Evolutionary conservation across 441 rosid genomes (phyloP).

Genomic region (Eutrema salsugineum): DNA sequence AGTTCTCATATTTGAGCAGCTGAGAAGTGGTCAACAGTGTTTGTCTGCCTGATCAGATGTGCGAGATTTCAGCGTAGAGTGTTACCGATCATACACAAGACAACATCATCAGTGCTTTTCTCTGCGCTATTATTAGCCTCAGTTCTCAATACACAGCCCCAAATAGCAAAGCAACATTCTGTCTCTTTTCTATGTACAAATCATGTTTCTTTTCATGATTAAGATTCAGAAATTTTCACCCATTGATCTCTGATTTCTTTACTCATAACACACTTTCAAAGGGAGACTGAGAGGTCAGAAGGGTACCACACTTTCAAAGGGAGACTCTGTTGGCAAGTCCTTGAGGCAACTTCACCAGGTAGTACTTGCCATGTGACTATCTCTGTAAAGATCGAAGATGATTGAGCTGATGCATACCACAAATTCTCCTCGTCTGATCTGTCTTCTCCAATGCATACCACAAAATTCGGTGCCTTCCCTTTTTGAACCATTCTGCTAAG

Average conservation of each 20-base stretch:
- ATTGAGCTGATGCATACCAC: conserved; percentile 46
- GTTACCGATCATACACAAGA: no score
- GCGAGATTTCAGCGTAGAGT: no score
- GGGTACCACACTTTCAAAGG: conserved; percentile 38
- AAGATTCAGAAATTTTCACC: neutral
- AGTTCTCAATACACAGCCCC: no score
- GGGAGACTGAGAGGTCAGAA: conserved; percentile 35
- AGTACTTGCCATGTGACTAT: conserved; percentile 55
- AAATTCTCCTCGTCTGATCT: conserved; percentile 66
- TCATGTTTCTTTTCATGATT: conserved; percentile 11
- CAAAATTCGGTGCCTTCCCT: conserved; percentile 47
- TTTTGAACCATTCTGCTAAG: conserved; percentile 36
- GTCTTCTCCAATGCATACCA: conserved; percentile 60
- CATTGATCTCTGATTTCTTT: neutral
- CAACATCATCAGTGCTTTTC: no score
- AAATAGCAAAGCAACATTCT: no score
- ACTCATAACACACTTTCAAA: conserved; percentile 45
- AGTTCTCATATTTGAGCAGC: no score
- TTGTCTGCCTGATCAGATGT: no score
- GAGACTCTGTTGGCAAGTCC: conserved; percentile 43
- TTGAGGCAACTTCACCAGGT: conserved; percentile 47
- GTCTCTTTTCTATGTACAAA: conserved; percentile 20
- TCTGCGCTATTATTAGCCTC: no score
- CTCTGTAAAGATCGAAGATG: conserved; percentile 38
- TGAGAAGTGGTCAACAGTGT: no score